Base-by-base conservation (phyloP, 371 early-diverging fungal species). In the Capniomyces stellatus region DNA sequence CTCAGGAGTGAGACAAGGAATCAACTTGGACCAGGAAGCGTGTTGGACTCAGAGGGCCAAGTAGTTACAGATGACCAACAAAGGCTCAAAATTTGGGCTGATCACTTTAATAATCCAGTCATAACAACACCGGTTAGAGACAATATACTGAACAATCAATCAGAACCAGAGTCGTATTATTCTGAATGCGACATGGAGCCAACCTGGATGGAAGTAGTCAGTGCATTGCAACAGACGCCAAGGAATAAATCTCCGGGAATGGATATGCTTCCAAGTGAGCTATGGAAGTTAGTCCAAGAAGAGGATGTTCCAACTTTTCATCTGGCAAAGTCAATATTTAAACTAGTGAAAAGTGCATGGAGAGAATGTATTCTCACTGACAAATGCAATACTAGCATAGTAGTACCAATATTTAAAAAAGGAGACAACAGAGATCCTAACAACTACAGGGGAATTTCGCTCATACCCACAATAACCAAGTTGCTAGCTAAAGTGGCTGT, bases 381-480 rank as follows among this genome's bases (percentile, higher is more conserved):
- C 6, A 8, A 13, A 12, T 6, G 19, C 22, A 46, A 19, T 22
- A 46, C 46, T n/a, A n/a, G 21, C n/a, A 46, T 46, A 8, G 8
- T 46, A 46, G 46, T 46, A 46, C 8, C 46, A 12, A 46, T 46
- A 8, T 25, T 25, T 22, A 46, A 46, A n/a, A 46, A 46, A 25
- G 46, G 46, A 6, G n/a, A 46, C 25, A 13, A 13, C 22, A 46
- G 10, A 21, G n/a, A 8, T n/a, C 46, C 46, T 8, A 25, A 46
- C 21, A 46, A 46, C 46, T 46, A 46, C 12, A 46, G 46, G 25
- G 46, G 46, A n/a, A 46, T 46, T 22, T 46, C 46, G 25, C n/a
- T 12, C 8, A 46, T 46, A 22, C 46, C 46, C 4, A 12, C 46
- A 8, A 19, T 46, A n/a, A n/a, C 25, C 25, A 46, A 46, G n/a